phyloP scores from a whole-genome alignment of 2,329 filamentous ascomycete genomes.

The Thielaviopsis punctulata region DNA sequence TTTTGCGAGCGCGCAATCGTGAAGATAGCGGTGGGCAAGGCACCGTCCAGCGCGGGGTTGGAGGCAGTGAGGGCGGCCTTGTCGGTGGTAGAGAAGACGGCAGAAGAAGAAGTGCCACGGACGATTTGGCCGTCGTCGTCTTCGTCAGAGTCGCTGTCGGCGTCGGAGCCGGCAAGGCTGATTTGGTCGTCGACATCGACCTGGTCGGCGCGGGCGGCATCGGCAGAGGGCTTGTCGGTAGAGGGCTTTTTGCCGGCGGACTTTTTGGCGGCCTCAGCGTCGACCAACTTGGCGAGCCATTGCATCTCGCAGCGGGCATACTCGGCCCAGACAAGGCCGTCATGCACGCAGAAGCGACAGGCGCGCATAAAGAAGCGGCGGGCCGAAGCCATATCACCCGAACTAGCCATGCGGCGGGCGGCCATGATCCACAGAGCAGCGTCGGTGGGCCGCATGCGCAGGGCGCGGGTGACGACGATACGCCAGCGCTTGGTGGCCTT shows the following conservation, averaged over 20 bases:
- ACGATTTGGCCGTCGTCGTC: conserved; percentile 26
- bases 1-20: conserved; percentile 69
- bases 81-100: conserved; percentile 29
- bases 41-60: conserved; percentile 78
- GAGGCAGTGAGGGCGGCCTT: conserved; percentile 39
- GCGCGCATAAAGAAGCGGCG: conserved; percentile 76
- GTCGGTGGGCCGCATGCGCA: conserved; percentile 74
- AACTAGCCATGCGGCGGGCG: conserved; percentile 55
- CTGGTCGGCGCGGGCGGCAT: conserved; percentile 28
- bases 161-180: conserved; percentile 18
- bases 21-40: conserved; percentile 83
- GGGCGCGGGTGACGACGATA: conserved; percentile 45
- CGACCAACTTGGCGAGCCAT: conserved; percentile 68
- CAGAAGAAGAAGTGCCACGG: conserved; percentile 23
- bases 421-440: conserved; percentile 76
- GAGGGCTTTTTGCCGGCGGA: conserved; percentile 28
- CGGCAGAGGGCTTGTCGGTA: conserved; percentile 19
- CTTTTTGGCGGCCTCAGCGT: conserved; percentile 44
- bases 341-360: conserved; percentile 69
- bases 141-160: conserved; percentile 27
- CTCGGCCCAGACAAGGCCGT: conserved; percentile 65
- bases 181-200: conserved; percentile 33
- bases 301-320: conserved; percentile 86
- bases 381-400: conserved; percentile 76
- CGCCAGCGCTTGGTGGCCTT: conserved; percentile 50